Base-by-base conservation (phyloP, 2,329 filamentous ascomycete genomes). In the Cladosporium oxysporum region DNA sequence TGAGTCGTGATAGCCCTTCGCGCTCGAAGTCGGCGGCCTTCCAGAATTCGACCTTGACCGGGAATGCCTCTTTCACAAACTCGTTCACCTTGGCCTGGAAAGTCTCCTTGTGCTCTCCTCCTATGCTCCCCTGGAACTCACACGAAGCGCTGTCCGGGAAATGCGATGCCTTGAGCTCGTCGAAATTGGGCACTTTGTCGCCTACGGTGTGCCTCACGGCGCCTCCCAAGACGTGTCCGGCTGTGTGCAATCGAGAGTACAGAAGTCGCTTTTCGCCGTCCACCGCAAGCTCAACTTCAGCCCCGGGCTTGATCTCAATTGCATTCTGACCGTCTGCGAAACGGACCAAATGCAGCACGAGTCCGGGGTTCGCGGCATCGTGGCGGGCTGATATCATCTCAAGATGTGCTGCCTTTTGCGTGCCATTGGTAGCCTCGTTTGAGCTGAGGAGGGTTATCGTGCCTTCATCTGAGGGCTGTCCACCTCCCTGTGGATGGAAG, bases 401-500 rank as follows among this genome's bases (percentile, higher is more conserved):
- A 69, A 91, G 88, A 0, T 70, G 72, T 11, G 26, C 18, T 35
- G 58, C 5, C 18, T 18, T 7, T 10, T 18, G 14, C 8, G 41
- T 10, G 26, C 29, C 44, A 37, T 62, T 52, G 44, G 44, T 18
- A 26, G n/a, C 4, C 1, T n/a, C 31, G 8, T 16, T 37, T 18
- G 21, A 3, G 14, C 10, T 10, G 16, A n/a, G 18, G 0, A 71
- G 61, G 58, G 76, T 78, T 68, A 92, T 89, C 49, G 73, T 78
- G 23, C 90, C 90, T 12, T 83, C 81, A 68, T 92, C 90, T 0
- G 85, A 88, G 0, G 90, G 90, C 72, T 92, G 90, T 8, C 90
- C 90, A 67, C 90, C 90, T 23, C 90, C 90, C 76, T 92, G 90
- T 0, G 88, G 87, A 68, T 92, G 88, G 77, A 92, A 92, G 67